A percentile compares a stretch with the other conserved stretches of the same genome.
Conservation (phyloP, 2,329 filamentous ascomycete genomes). For the Pyrenochaeta sp. region DNA sequence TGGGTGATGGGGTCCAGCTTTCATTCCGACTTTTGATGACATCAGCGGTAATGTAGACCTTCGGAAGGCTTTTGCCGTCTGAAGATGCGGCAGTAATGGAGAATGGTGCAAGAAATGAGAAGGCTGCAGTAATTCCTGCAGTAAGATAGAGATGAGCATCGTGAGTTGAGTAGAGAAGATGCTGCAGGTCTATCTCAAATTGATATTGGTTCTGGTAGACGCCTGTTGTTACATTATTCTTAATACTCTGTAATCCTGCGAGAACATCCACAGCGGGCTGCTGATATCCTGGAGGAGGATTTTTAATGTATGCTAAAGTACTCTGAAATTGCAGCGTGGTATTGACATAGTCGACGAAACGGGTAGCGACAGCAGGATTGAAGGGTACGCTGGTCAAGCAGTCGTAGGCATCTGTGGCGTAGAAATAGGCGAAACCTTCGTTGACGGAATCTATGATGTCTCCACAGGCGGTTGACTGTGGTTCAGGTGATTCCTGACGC, state of each 20-base stretch:
- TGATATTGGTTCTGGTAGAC: conserved; percentile 50
- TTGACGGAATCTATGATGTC: conserved; percentile 7
- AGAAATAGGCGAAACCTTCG: conserved; percentile 8
- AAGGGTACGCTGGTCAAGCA: conserved; percentile 59
- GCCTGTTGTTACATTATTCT: conserved; percentile 26
- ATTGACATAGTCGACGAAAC: conserved; percentile 57
- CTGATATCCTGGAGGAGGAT: conserved; percentile 53
- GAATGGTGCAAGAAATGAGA: conserved; percentile 34
- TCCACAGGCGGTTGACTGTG: conserved; percentile 9
- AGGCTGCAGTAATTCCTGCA: conserved; percentile 37
- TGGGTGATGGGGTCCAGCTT: conserved; percentile 30
- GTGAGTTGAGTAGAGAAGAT: conserved; percentile 37
- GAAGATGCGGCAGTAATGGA: conserved; percentile 32
- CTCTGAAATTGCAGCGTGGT: conserved; percentile 57
- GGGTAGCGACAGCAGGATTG: conserved; percentile 52
- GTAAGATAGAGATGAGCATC: conserved; percentile 43
- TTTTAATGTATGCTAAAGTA: conserved; percentile 53
- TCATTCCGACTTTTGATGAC: conserved; percentile 30
- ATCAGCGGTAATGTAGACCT: conserved; percentile 44
- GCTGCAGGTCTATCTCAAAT: conserved; percentile 49
- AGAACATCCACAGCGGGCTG: conserved; percentile 50
- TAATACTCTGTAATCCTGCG: conserved; percentile 36
- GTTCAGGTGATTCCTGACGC: conserved; percentile 6
- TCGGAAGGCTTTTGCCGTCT: conserved; percentile 36
- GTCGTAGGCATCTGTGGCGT: conserved; percentile 15